Evolutionary conservation across 495 filamentous ascomycete species (phyloP), one percentile per base, ranked within the genome.

Genomic region (Penicillium ochrochloron): DNA sequence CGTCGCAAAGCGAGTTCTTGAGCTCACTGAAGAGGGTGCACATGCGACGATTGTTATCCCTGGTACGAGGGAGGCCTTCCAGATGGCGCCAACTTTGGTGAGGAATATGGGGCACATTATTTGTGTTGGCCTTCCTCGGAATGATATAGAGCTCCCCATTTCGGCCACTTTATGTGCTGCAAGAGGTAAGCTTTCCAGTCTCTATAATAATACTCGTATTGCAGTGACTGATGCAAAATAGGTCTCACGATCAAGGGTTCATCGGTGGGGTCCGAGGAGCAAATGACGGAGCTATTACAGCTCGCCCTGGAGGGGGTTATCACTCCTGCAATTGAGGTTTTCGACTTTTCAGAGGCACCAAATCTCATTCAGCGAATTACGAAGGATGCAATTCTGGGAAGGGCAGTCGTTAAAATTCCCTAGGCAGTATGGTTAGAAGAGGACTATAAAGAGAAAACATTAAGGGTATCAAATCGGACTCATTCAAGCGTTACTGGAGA

Each of bases 31-130:
- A 2, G 75, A 76, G 58, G 75, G 75, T 6, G 75, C 73, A 0
- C 73, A 75, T 62, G 75, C 69, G 1, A 73, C 73, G 0, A 70
- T 78, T 11, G 69, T 75, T 21, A 69, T 73, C 1, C 67, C 74
- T 0, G 73, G 73, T 8, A 69, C 66, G 0, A 67, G 70, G 50
- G 68, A 70, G 8, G 74, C 73, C 11, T 70, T 74, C 25, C 48
- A 56, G 10, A 69, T 60, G 46, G 73, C 73, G 11, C 69, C 75
- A 2, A 39, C 42, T 15, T 33, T 77, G n/a, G 69, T 77, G 25
- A 61, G 75, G 21, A 74, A 74, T 37, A 60, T 73, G 66, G 75
- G 71, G 1, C 59, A 57, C 12, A 70, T 77, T 57, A 68, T 77
- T 8, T 63, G 55, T 53, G 75, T 77, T 17, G 75, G 71, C 0